phyloP scores from a whole-genome alignment of 2,329 filamentous ascomycete species.

The Aspergillus sergii region DNA sequence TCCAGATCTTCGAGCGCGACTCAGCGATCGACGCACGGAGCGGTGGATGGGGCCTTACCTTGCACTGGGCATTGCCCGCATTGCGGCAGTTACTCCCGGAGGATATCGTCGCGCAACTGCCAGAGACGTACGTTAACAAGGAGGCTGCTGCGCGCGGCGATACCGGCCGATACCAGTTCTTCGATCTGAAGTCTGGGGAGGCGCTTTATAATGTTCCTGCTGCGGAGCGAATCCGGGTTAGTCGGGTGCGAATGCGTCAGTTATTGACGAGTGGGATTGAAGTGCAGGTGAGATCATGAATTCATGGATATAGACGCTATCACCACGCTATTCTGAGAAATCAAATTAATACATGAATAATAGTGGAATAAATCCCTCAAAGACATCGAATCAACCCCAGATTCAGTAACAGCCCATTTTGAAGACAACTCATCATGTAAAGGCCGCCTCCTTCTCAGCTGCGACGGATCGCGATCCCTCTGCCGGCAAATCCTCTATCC shows the following conservation, averaged over 20 bases:
- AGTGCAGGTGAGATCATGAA: constrained; percentile 44
- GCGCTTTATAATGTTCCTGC: constrained; percentile 51
- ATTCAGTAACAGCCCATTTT: constrained; percentile 48
- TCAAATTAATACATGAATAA: not conserved
- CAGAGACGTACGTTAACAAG: constrained; percentile 58
- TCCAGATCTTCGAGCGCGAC: constrained; percentile 46
- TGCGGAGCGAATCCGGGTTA: constrained; percentile 51
- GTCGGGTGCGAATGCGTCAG: constrained; percentile 49
- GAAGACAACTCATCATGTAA: constrained; percentile 47
- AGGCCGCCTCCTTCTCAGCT: constrained; percentile 53
- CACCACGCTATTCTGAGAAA: accelerated
- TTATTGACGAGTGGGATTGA: constrained; percentile 52
- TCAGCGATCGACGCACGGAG: constrained; percentile 50
- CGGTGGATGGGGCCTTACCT: constrained; percentile 64
- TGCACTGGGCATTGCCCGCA: constrained; percentile 63
- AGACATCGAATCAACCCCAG: constrained; percentile 35
- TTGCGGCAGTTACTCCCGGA: constrained; percentile 56
- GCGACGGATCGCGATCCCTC: constrained; percentile 54
- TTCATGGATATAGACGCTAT: not conserved
- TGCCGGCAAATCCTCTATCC: constrained; percentile 40
- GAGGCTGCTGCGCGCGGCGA: constrained; percentile 52
- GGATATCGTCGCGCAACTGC: constrained; percentile 48
- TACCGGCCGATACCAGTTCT: constrained; percentile 56
- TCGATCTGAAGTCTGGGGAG: constrained; percentile 57
- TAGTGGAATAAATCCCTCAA: constrained; percentile 45